Base-by-base conservation (phyloP, 192 early-diverging fungal species). In the Umbelopsis vinacea region DNA sequence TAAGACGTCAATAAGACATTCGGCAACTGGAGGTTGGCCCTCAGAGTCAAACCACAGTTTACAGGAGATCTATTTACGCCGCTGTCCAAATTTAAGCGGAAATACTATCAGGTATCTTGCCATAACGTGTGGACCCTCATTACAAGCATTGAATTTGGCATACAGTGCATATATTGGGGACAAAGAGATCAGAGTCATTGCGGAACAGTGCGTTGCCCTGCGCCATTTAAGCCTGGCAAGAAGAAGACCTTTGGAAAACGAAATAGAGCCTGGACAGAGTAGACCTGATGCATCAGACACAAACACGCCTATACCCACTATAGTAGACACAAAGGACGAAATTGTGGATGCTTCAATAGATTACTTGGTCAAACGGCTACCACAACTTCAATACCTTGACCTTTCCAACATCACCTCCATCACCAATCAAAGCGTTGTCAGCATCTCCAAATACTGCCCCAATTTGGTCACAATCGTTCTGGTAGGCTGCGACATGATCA, bases 181-280 rank as follows among this genome's bases (percentile, higher is more conserved):
- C n/a, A 19, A 11, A 37, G 57, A 63, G 57, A 37, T 63, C 4
- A 63, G n/a, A 37, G 33, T 17, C 8, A 38, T 63, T 19, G 26
- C 57, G 26, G 19, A 63, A 17, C 11, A 63, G 19, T 63, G 57
- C 7, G 33, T 63, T 7, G 17, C 17, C 7, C 57, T 63, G 4
- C 57, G 17, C 17, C 33, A 63, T 63, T 63, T 63, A 35, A 63
- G n/a, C n/a, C 5, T 63, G 33, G 33, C 57, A 4, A 63, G 33
- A 38, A 63, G 33, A 7, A 37, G 35, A 6, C 7, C 17, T 38
- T 3, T 0, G 26, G 15, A 37, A 5, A 37, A 6, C 33, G 14
- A 37, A 17, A 38, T n/a, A 4, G 57, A 63, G 3, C 8, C 19
- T 17, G n/a, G 57, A 12, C 14, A 63, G 26, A 19, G 33, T 63